Evolutionary conservation across 495 filamentous ascomycete genomes (phyloP).

Genomic region (Thermothielavioides terrestris): DNA sequence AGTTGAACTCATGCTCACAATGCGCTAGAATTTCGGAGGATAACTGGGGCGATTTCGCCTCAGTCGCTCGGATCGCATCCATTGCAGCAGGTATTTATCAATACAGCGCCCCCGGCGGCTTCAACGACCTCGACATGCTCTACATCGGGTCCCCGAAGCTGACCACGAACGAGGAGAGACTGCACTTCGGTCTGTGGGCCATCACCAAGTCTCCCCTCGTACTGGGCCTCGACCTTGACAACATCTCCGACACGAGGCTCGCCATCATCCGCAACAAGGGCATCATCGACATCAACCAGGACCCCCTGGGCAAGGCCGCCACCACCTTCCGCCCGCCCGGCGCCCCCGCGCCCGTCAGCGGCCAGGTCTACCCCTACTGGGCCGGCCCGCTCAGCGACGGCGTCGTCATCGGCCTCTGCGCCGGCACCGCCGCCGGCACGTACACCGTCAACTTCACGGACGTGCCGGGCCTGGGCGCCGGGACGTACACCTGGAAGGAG

Average conservation of each 20-base stretch:
- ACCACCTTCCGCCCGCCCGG: constrained; percentile 52
- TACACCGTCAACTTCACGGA: constrained; percentile 45
- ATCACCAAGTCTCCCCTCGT: constrained; percentile 48
- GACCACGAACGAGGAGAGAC: constrained; percentile 34
- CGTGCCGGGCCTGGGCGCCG: constrained; percentile 39
- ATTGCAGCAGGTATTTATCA: constrained; percentile 37
- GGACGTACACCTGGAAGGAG: constrained; percentile 16
- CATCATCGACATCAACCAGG: constrained; percentile 47
- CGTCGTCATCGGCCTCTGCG: constrained; percentile 48
- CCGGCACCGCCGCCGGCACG: constrained; percentile 26
- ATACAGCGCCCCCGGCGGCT: constrained; percentile 35
- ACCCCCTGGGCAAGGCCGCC: constrained; percentile 42
- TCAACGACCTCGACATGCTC: constrained; percentile 51
- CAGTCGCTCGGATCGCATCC: constrained; percentile 42
- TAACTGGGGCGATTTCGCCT: constrained; percentile 45
- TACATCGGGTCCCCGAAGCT: constrained; percentile 24
- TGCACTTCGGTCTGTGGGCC: constrained; percentile 52
- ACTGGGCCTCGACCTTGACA: constrained; percentile 39
- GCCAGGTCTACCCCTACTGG: constrained; percentile 33
- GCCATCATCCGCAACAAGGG: constrained; percentile 41
- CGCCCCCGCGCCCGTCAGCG: constrained; percentile 56
- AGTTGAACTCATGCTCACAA: too few relatives aligned
- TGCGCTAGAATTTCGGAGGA: constrained; percentile 51
- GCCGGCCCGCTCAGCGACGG: constrained; percentile 29
- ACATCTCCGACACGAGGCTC: constrained; percentile 39